Evolutionary conservation across 176 grass and related monocot genomes (phyloP), one percentile per base, ranked within the genome.

Genomic region (Eragrostis curvula): DNA sequence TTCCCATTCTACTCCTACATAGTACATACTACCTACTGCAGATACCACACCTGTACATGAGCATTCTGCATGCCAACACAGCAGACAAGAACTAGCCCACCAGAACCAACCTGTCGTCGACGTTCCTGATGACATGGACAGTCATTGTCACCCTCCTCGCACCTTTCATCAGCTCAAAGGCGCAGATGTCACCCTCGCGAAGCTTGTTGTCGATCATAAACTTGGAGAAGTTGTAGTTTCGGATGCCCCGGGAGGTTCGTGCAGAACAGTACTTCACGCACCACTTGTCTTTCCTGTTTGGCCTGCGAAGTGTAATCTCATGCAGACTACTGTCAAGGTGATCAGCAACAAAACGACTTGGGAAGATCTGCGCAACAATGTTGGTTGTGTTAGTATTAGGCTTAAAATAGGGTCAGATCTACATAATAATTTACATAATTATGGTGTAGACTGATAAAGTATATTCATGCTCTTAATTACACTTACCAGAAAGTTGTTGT

Each of bases 81-180:
- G 12, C 20, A 56, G 23, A 74, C 32, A 12, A 0, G 49, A 43
- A 71, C 40, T 69, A 77, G 17, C 5, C 29, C 23, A 41, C 29
- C 6, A 59, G 18, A 68, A 51, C 63, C 58, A 82, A 70, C 29
- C 52, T 16, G 0, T 44, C 12, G 11, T 42, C 3, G 2, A 27
- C 16, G 51, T 52, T 81, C 71, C 43, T 60, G 29, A 36, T 16
- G 15, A 82, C 85, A 82, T 82, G 79, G 29, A 87, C 63, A 1
- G 43, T 27, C 79, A 87, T 82, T 0, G 29, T 62, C 8, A 17
- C 71, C 71, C 53, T 75, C 62, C 6, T 75, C 10, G 28, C 2
- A 8, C 45, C 29, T 71, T 66, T 89, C 47, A 72, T 81, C 45
- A 92, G 46, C 64, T 92, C 84, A n/a, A 87, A 92, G 21, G 80